Base-by-base conservation (phyloP, 768 basidiomycete species). In the Tylopilus felleus region DNA sequence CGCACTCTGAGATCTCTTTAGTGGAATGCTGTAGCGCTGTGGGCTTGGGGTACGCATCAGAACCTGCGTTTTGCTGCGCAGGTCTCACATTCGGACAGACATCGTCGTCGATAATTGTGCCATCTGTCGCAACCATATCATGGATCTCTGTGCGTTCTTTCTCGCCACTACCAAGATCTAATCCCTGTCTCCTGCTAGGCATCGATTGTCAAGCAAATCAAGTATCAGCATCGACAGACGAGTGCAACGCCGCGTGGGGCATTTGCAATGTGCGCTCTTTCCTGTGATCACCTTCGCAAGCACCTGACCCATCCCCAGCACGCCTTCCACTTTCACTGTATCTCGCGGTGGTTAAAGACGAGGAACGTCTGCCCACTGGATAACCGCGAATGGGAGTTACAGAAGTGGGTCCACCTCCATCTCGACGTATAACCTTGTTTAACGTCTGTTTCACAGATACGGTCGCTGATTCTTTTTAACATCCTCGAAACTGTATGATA, bases 171-270 rank as follows among this genome's bases (percentile, higher is more conserved):
- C 42, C 28, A 42, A 29, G 7, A 49, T 44, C 47, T 61, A 21
- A 49, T 52, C 38, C 19, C 29, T 53, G 51, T 49, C 43, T 28
- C 45, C 44, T 40, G 25, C 5, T 59, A 99, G 96, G 97, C 77
- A 99, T 99, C 70, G 97, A 99, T 70, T 99, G 97, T 71, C 97
- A 99, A 71, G 97, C 97, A 41, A 98, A 99, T 71, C 97, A 98
- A 70, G 91, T 95, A 5, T 97, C 94, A 25, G 92, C 95, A 14
- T 93, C 93, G 8, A 93, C 87, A 62, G 96, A 98, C 64, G 96
- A 96, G 68, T 95, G 93, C 66, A 98, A 96, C 52, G 95, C 95
- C 3, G 96, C 96, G 2, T 99, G 97, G 97, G 97, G 97, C 46
- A 94, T 96, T 46, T 99, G 97, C 72, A 99, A 99, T 70, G 96